These are phyloP conservation scores for Novymonas esmeraldas DNA, from an alignment of 208 protist species.

Conservation along the genomic window DNA sequence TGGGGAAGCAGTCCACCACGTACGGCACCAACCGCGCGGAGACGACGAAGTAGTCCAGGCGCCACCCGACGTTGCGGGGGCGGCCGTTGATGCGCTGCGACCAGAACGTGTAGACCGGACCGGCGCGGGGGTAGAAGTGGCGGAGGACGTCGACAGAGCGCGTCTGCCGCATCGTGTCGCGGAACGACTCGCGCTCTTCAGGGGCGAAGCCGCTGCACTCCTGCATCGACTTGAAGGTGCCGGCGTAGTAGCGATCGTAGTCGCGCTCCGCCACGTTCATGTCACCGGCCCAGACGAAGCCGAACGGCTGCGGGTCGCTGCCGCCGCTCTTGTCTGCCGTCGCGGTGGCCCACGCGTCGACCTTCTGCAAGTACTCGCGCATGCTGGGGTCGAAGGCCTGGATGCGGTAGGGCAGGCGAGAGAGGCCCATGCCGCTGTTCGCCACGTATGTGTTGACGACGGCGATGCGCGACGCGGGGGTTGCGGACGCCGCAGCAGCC, in stretches of 20 bases:
- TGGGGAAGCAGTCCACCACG: constrained; percentile 85
- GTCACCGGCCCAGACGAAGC: constrained; percentile 94
- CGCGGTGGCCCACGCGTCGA: constrained; percentile 36
- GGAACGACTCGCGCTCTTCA: constrained; percentile 88
- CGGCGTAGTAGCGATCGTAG: constrained; percentile 88
- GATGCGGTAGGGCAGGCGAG: constrained; percentile 86
- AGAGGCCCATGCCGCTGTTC: constrained; percentile 90
- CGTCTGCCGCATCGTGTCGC: constrained; percentile 50
- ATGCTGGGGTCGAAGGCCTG: constrained; percentile 82
- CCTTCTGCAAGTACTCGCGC: constrained; percentile 48
- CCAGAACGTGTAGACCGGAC: constrained; percentile 90
- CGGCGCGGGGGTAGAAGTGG: constrained; percentile 76
- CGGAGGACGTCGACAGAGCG: constrained; percentile 88
- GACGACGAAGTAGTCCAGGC: constrained; percentile 95
- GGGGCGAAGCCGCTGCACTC: constrained; percentile 92
- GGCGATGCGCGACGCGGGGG: constrained; percentile 41
- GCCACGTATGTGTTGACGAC: constrained; percentile 94
- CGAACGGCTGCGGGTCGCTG: constrained; percentile 12
- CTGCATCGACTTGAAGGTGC: constrained; percentile 89
- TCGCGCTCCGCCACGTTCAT: constrained; percentile 95
- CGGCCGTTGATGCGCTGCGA: constrained; percentile 68
- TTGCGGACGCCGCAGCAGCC: not conserved
- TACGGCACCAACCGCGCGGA: constrained; percentile 49
- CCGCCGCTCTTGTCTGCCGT: not conserved
- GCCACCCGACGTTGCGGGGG: constrained; percentile 84